Base-by-base conservation (phyloP, 306 rosid genomes). In the Clitoria ternatea region DNA sequence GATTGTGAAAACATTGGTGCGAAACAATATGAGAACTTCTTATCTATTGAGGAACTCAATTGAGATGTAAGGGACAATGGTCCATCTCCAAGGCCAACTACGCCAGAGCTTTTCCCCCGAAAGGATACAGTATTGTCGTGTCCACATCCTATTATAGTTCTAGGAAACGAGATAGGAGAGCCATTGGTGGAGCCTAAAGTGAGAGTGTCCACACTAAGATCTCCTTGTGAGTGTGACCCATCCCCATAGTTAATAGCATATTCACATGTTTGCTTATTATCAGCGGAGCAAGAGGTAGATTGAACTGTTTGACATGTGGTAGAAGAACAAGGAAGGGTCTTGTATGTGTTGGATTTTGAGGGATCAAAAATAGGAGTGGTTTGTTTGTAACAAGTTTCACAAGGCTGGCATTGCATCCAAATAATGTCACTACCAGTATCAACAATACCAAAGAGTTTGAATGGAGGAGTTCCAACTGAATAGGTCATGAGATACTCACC, bases 381-480 rank as follows among this genome's bases (percentile, higher is more conserved):
- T 54, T 88, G 95, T 6, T 23, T 7, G 84, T 60, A 88, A 30
- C 95, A 88, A 0, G 2, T 0, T 0, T 1, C 1, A 67, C 94
- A 88, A 4, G 95, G 95, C 7, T 43, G 0, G 74, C 95, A 88
- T 17, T 85, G 95, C 0, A 72, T 57, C 95, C 95, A 88, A 4
- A 79, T 59, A 11, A 88, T 56, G 35, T 75, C 83, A 24, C 95
- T 88, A 3, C 95, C 91, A 61, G n/a, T n/a, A n/a, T n/a, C n/a
- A n/a, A n/a, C n/a, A n/a, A n/a, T n/a, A n/a, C n/a, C n/a, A n/a
- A n/a, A 12, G 43, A 81, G 8, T 1, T 54, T 7, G 42, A 79
- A 26, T 0, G 86, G 81, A 0, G 95, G 95, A 1, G 89, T 83
- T 3, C 95, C 95, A 4, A 88, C 2, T 0, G 83, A 65, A 10